Evolutionary conservation across 805 yeast genomes (phyloP).

Genomic region (Schizosaccharomyces lindneri): DNA sequence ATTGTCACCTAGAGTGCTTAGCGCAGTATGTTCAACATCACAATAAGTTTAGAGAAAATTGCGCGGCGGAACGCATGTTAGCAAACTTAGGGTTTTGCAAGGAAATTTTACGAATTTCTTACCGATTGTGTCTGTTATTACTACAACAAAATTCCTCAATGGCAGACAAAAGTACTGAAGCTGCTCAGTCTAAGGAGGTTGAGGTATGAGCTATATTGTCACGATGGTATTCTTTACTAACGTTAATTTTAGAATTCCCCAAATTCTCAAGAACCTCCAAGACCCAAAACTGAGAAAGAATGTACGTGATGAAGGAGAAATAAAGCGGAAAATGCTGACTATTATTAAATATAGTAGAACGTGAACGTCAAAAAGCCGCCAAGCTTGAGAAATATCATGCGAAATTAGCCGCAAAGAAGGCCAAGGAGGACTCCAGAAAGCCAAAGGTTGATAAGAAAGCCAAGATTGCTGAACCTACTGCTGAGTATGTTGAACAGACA

Average conservation of each 20-base stretch:
- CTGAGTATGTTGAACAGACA: constrained; percentile 71
- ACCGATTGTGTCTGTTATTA: not conserved
- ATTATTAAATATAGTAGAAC: not conserved
- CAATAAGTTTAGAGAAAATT: too few relatives aligned
- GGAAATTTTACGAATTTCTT: not conserved
- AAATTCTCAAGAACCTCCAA: not conserved
- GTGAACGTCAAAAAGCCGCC: constrained; percentile 1
- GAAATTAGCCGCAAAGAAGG: not conserved
- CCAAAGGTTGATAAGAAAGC: constrained; percentile 31
- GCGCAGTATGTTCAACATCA: too few relatives aligned
- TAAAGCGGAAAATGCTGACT: too few relatives aligned
- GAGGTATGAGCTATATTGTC: not conserved
- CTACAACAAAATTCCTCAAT: not conserved
- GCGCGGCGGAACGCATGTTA: too few relatives aligned
- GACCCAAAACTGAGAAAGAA: not conserved
- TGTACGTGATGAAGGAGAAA: not conserved
- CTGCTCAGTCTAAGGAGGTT: not conserved
- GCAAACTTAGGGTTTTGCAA: too few relatives aligned
- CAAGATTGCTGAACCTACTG: constrained; percentile 41
- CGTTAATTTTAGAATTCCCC: not conserved
- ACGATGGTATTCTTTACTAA: not conserved
- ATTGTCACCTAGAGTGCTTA: too few relatives aligned
- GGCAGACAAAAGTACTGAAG: not conserved
- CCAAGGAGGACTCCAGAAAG: constrained; percentile 1
- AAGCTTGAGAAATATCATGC: not conserved